These are phyloP conservation scores for Salix caprea DNA, from an alignment of 345 rosid genomes.

Conservation along the genomic window DNA sequence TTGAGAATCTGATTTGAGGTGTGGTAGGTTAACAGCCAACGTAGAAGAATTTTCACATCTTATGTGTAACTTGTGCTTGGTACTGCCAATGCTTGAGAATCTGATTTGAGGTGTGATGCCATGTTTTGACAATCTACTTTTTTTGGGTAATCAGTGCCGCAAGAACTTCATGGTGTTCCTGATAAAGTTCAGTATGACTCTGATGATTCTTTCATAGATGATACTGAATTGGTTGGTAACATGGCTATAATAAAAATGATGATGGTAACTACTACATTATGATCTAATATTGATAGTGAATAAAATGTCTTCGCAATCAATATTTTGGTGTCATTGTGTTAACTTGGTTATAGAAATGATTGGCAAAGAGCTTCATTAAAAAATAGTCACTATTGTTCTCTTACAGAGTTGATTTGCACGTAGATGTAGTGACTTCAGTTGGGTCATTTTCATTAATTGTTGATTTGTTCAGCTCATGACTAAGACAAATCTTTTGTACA, in stretches of 20 bases:
- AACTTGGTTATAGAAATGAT: background rate
- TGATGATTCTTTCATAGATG: conserved; percentile 26
- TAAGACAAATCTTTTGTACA: background rate
- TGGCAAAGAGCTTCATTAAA: background rate
- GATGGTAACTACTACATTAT: background rate
- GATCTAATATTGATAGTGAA: background rate
- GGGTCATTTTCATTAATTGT: no score
- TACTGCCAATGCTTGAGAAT: background rate
- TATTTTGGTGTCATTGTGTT: background rate
- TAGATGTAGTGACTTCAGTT: background rate
- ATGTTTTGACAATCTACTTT: background rate
- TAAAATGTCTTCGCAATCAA: background rate
- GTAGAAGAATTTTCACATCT: background rate
- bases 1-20: background rate
- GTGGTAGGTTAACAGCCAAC: background rate
- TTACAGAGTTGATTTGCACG: background rate
- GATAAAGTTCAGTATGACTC: conserved; percentile 24
- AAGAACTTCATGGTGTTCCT: conserved; percentile 21
- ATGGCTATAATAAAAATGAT: background rate
- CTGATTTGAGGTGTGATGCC: background rate
- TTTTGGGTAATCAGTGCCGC: conserved; percentile 20
- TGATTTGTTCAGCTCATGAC: background rate
- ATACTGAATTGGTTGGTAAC: conserved; percentile 21
- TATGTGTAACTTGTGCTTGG: background rate
- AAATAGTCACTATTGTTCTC: background rate